Conservation (phyloP, 108 stramenopile species). For the Mayamaea pseudoterrestris region DNA sequence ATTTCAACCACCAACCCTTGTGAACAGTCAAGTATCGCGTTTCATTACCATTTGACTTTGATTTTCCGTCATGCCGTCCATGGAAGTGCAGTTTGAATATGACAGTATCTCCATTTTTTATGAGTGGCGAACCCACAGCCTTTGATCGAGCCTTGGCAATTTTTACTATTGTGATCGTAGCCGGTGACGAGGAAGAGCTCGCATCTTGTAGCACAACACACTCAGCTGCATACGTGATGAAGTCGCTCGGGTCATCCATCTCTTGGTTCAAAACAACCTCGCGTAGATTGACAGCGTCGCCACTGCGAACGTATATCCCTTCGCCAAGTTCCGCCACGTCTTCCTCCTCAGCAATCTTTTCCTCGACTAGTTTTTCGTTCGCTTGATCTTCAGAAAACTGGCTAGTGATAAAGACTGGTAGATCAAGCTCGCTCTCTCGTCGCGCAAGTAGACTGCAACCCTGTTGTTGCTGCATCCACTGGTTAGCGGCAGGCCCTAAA, state of each 20-base stretch:
- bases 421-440: background rate
- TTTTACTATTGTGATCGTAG: constrained; percentile 40
- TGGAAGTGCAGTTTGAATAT: constrained; percentile 56
- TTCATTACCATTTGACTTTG: constrained; percentile 23
- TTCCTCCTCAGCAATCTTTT: constrained; percentile 12
- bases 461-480: constrained; percentile 10
- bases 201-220: constrained; percentile 63
- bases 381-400: too few relatives aligned
- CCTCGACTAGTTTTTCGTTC: background rate
- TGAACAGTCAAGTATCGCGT: constrained; percentile 70
- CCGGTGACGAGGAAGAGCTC: constrained; percentile 21
- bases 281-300: constrained; percentile 33
- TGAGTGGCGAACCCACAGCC: constrained; percentile 22
- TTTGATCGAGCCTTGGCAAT: constrained; percentile 12
- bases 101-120: constrained; percentile 74
- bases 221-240: constrained; percentile 45
- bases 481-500: constrained; percentile 12
- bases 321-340: constrained; percentile 38
- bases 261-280: constrained; percentile 23
- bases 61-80: too few relatives aligned
- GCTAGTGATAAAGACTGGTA: too few relatives aligned
- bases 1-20: constrained; percentile 87
- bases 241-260: constrained; percentile 1
- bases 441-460: background rate
- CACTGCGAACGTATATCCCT: constrained; percentile 46